phyloP scores from a whole-genome alignment of 1,139 yeast species.

The Kazachstania sp. region DNA sequence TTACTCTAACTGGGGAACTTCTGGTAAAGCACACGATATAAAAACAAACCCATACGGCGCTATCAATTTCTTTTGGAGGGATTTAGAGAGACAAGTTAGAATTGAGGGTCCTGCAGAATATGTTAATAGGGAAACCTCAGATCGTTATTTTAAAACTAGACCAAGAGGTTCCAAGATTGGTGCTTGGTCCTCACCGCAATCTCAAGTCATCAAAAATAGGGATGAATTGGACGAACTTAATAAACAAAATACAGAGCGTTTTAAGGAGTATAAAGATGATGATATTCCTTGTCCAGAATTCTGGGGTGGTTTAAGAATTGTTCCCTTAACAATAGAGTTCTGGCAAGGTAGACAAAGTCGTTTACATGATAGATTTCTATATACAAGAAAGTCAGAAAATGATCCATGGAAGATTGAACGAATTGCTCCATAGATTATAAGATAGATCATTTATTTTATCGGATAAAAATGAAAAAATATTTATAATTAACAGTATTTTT shows the following conservation, averaged over 20 bases:
- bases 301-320: slow-evolving; percentile 91
- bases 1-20: slow-evolving; percentile 83
- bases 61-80: slow-evolving; percentile 87
- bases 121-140: slow-evolving; percentile 63
- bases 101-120: slow-evolving; percentile 79
- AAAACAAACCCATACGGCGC: slow-evolving; percentile 69
- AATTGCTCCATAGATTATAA: slow-evolving; percentile 54
- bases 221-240: slow-evolving; percentile 51
- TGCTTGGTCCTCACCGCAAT: slow-evolving; percentile 95
- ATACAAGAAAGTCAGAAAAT: slow-evolving; percentile 44
- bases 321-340: slow-evolving; percentile 85
- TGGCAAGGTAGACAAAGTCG: slow-evolving; percentile 97
- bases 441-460: no score
- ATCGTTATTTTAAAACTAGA: slow-evolving; percentile 71
- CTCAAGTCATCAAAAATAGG: slow-evolving; percentile 48
- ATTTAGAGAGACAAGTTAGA: slow-evolving; percentile 81
- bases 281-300: slow-evolving; percentile 81
- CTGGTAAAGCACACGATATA: slow-evolving; percentile 70
- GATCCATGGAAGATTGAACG: slow-evolving; percentile 56
- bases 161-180: slow-evolving; percentile 91
- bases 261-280: slow-evolving; percentile 42
- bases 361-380: slow-evolving; percentile 79
- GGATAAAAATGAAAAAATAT: no score
- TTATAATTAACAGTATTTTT: no score
- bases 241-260: slow-evolving; percentile 43